These are phyloP conservation scores for Leptoxyphium fumago DNA, from an alignment of 2,329 filamentous ascomycete genomes.

Conservation along the genomic window DNA sequence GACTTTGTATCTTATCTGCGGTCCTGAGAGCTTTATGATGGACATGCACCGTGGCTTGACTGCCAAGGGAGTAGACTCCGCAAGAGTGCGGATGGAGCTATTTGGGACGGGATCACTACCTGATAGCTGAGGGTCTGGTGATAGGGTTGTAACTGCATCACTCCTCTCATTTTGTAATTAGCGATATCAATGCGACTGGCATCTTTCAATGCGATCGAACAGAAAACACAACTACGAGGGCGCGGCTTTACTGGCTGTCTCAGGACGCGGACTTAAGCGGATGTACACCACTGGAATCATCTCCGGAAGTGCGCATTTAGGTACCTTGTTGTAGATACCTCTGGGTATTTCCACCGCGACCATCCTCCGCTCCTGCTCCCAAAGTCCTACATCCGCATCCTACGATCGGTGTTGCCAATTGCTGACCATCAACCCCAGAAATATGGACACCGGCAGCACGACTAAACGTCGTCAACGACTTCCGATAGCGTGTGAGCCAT, in stretches of 20 bases:
- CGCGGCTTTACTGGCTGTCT: too few species aligned
- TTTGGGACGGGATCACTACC: neutral
- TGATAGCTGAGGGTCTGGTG: conserved; percentile 3
- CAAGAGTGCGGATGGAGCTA: conserved; percentile 47
- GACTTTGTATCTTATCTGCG: conserved; percentile 59
- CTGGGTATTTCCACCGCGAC: too few species aligned
- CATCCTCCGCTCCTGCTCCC: too few species aligned
- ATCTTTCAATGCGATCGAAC: too few species aligned
- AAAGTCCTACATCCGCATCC: too few species aligned
- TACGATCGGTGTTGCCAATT: too few species aligned
- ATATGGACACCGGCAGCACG: neutral
- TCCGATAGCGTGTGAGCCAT: conserved; percentile 22
- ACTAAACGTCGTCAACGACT: neutral
- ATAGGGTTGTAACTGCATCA: neutral
- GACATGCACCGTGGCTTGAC: conserved; percentile 40
- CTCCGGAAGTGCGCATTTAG: too few species aligned
- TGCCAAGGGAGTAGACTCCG: conserved; percentile 40
- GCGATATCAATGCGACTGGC: neutral
- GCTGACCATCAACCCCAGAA: neutral
- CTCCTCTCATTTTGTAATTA: neutral
- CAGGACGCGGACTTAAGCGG: too few species aligned
- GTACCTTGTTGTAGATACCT: too few species aligned
- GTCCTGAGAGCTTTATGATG: conserved; percentile 55
- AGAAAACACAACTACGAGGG: too few species aligned
- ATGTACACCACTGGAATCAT: too few species aligned